Percentiles rank a stretch among this genome's conserved stretches.
phyloP scores from a whole-genome alignment of 2,329 filamentous ascomycete species.

The Cladophialophora chaetospira region DNA sequence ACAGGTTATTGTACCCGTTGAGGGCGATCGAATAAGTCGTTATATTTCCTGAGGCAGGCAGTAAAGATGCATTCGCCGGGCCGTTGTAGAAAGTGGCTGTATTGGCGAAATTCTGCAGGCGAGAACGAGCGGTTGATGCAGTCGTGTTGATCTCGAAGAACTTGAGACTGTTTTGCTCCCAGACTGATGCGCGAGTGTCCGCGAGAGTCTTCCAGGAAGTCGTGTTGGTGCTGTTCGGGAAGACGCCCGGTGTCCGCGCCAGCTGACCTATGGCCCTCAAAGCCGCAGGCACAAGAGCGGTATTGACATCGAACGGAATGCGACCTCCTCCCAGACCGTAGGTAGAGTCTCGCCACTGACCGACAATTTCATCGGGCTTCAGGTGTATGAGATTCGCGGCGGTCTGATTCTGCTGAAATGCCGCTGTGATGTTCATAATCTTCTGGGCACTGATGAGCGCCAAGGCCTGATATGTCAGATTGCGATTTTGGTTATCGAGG shows the following conservation, averaged over 20 bases:
- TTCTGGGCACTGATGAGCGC: constrained; percentile 57
- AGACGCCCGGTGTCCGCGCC: constrained; percentile 51
- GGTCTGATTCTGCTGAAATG: constrained; percentile 56
- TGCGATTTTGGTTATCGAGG: constrained; percentile 54
- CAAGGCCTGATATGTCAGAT: constrained; percentile 57
- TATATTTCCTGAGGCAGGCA: constrained; percentile 43
- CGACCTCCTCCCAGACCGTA: constrained; percentile 63
- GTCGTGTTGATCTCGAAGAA: constrained; percentile 59
- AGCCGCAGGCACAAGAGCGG: constrained; percentile 63
- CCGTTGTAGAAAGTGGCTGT: constrained; percentile 47
- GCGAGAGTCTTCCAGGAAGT: constrained; percentile 40
- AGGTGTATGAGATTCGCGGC: constrained; percentile 61
- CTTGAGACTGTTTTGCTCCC: constrained; percentile 62
- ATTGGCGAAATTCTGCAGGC: constrained; percentile 54
- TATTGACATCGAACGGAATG: constrained; percentile 68
- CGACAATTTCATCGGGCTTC: constrained; percentile 56
- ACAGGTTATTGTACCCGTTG: constrained; percentile 53
- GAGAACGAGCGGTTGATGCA: constrained; percentile 45
- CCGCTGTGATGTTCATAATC: constrained; percentile 58
- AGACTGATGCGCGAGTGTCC: constrained; percentile 57
- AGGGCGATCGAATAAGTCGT: constrained; percentile 61
- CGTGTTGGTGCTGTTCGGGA: constrained; percentile 43
- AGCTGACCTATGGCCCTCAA: constrained; percentile 60
- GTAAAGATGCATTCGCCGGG: constrained; percentile 47
- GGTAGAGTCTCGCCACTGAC: constrained; percentile 65